phyloP scores from a whole-genome alignment of 2,329 filamentous ascomycete genomes.

The Aquanectria penicillioides region DNA sequence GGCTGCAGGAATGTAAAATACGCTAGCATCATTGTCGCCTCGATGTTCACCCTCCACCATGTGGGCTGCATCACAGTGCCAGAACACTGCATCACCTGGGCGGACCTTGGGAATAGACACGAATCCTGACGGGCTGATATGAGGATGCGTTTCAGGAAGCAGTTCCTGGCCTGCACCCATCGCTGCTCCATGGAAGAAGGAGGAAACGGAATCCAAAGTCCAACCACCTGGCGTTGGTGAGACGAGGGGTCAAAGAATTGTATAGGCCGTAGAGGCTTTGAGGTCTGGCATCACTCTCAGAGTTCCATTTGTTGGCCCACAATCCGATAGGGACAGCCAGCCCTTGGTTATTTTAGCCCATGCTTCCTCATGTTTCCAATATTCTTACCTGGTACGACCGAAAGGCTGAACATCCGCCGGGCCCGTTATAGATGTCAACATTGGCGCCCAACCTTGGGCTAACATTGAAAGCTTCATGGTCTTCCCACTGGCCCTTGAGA shows the following conservation, averaged over 20 bases:
- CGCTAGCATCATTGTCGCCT: not conserved
- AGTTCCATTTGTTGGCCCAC: not conserved
- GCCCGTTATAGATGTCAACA: not conserved
- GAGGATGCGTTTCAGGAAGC: not conserved
- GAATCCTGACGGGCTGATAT: not conserved
- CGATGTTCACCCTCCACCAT: not conserved
- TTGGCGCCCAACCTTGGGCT: not conserved
- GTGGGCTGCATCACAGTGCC: not conserved
- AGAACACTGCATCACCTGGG: not conserved
- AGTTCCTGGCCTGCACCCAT: conserved; percentile 3
- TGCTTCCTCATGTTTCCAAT: too few relatives aligned
- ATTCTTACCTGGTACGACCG: not conserved
- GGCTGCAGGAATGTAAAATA: not conserved
- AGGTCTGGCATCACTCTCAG: not conserved
- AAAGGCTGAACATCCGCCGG: not conserved
- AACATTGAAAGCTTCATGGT: not conserved
- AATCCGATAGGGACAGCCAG: not conserved
- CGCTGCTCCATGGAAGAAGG: not conserved
- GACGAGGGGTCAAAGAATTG: not conserved
- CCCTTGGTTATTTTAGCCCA: not conserved
- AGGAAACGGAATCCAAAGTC: not conserved
- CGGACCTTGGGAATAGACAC: not conserved
- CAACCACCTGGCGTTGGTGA: not conserved
- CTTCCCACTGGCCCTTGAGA: not conserved
- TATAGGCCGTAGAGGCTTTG: not conserved